phyloP scores from a whole-genome alignment of 345 rosid genomes.

The Raphanus sativus region DNA sequence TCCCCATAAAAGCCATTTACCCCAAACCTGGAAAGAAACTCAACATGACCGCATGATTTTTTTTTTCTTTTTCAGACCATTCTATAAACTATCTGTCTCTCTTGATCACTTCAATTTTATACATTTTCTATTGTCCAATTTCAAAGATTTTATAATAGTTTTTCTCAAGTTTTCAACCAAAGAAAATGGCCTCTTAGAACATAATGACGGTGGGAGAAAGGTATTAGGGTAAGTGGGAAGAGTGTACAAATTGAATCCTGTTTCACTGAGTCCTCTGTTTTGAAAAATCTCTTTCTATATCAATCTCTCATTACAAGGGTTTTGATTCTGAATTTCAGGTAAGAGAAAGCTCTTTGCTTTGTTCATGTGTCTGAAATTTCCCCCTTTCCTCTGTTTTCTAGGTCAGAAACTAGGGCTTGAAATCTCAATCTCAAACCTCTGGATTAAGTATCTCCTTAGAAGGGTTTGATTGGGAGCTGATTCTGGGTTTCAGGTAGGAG shows the following conservation, averaged over 20 bases:
- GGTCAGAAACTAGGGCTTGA: not conserved
- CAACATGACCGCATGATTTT: constrained; percentile 21
- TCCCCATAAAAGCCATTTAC: constrained; percentile 11
- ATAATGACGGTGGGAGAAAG: constrained; percentile 15
- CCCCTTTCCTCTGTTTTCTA: not conserved
- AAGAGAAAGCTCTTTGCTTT: not conserved
- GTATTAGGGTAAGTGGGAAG: constrained; percentile 8
- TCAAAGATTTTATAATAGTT: not conserved
- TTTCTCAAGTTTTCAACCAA: not conserved
- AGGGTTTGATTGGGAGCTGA: constrained; percentile 19
- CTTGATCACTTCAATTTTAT: not conserved
- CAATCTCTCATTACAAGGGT: not conserved
- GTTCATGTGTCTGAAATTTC: not conserved
- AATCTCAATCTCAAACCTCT: not conserved
- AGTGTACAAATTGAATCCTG: not conserved
- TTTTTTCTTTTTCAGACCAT: not conserved
- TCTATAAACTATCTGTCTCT: not conserved
- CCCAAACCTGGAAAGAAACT: constrained; percentile 17
- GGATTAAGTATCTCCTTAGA: not conserved
- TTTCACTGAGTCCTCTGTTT: not conserved
- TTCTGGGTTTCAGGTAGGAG: constrained; percentile 15
- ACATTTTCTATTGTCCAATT: not conserved
- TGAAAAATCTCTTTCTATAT: not conserved
- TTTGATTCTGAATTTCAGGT: not conserved
- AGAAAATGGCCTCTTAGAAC: not conserved